These are phyloP conservation scores for Carex pumila DNA, from an alignment of 176 grass and related monocot species.

Conservation along the genomic window DNA sequence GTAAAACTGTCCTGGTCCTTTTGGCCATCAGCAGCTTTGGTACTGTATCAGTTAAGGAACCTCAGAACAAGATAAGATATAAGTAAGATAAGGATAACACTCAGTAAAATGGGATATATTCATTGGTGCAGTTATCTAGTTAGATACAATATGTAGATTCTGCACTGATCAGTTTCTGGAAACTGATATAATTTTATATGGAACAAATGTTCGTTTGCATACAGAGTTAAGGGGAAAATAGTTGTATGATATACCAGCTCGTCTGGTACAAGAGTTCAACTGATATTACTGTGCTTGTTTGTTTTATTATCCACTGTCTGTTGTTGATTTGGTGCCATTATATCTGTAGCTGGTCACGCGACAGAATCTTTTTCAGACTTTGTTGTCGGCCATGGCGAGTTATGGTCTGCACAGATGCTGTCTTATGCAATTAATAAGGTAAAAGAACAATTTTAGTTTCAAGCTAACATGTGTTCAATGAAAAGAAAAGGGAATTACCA, in stretches of 20 bases:
- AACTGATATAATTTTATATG: not conserved
- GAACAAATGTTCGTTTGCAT: not conserved
- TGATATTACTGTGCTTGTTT: not conserved
- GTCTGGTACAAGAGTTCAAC: not conserved
- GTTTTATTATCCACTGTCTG: not conserved
- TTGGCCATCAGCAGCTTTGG: too few relatives aligned
- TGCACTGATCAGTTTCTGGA: not conserved
- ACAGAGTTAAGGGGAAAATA: not conserved
- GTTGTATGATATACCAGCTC: too few relatives aligned
- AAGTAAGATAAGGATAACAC: not conserved
- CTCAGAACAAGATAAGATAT: not conserved
- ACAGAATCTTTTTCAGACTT: slow-evolving; percentile 98
- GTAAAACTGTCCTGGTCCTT: not conserved
- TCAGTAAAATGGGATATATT: not conserved
- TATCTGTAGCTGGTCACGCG: slow-evolving; percentile 84
- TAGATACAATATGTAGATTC: not conserved
- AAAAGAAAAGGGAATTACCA: not conserved
- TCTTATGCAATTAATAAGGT: slow-evolving; percentile 93
- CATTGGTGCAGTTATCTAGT: not conserved
- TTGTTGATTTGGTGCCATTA: not conserved
- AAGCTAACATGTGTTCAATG: not conserved
- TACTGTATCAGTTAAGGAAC: not conserved
- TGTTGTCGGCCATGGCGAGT: slow-evolving; percentile 90
- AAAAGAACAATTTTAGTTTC: slow-evolving; percentile 10
- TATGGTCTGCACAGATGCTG: slow-evolving; percentile 96